A percentile compares a stretch with the other conserved stretches of the same genome.
phyloP scores from a whole-genome alignment of 192 early-diverging fungal species.

The Linnemannia hyalina region DNA sequence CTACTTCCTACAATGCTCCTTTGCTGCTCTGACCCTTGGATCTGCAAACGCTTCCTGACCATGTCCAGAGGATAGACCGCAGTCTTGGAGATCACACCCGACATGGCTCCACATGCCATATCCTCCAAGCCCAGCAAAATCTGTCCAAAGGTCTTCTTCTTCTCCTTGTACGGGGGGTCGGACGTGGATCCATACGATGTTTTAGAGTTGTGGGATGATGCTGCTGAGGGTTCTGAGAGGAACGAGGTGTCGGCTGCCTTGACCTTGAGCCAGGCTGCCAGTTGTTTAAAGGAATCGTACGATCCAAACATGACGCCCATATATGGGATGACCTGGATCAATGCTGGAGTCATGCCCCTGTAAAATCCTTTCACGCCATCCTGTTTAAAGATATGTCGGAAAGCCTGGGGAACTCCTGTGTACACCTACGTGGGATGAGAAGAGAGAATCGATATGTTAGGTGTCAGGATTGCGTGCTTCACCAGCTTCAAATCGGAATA shows the following conservation, averaged over 20 bases:
- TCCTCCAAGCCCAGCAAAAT: conserved; percentile 65
- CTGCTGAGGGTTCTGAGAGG: not conserved
- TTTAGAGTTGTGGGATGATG: not conserved
- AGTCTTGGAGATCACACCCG: conserved; percentile 87
- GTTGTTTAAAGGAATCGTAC: conserved; percentile 72
- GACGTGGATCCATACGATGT: conserved; percentile 3
- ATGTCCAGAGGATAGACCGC: conserved; percentile 94
- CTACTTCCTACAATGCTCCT: not conserved
- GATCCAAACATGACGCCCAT: conserved; percentile 94
- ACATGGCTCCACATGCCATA: conserved; percentile 81
- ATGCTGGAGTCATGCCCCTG: conserved; percentile 82
- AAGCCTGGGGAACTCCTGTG: conserved; percentile 71
- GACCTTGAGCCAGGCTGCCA: conserved; percentile 50
- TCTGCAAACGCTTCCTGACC: conserved; percentile 81
- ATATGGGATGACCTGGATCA: conserved; percentile 93
- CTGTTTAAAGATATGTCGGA: conserved; percentile 71
- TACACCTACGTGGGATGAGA: conserved; percentile 64
- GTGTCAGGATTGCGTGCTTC: no score
- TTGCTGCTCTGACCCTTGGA: conserved; percentile 58
- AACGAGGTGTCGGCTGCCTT: not conserved
- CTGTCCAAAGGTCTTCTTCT: not conserved
- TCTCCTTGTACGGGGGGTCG: not conserved
- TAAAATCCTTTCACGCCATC: conserved; percentile 92
- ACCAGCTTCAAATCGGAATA: no score
- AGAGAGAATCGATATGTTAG: no score